Evolutionary conservation across 306 rosid genomes (phyloP).

Genomic region (Cyclanthera cordifolia): DNA sequence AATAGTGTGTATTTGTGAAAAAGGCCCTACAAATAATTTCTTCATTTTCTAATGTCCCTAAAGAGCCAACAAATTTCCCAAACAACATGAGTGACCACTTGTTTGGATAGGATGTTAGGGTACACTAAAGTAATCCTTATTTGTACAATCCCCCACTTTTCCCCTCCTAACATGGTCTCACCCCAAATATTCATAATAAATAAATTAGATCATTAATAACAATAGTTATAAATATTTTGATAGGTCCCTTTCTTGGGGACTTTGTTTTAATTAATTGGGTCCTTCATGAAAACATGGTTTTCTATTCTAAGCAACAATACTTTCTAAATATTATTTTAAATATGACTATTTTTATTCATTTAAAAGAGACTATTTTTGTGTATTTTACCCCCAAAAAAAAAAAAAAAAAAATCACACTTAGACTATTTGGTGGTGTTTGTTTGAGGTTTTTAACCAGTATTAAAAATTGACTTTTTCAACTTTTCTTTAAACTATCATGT

Average conservation of each 20-base stretch:
- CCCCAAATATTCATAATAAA: background rate
- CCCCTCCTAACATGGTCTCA: constrained; percentile 6
- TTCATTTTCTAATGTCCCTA: background rate
- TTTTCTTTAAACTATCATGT: too few relatives aligned
- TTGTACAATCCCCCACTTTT: constrained; percentile 11
- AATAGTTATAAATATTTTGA: too few relatives aligned
- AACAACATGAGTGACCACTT: constrained; percentile 6
- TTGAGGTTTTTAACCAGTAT: too few relatives aligned
- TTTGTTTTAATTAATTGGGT: background rate
- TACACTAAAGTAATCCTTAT: constrained; percentile 10
- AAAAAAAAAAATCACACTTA: too few relatives aligned
- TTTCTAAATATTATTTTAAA: background rate
- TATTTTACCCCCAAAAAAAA: too few relatives aligned
- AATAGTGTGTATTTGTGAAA: background rate
- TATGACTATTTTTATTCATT: background rate
- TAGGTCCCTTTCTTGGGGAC: background rate
- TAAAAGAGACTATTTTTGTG: too few relatives aligned
- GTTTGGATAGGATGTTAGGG: constrained; percentile 15
- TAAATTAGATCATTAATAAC: background rate
- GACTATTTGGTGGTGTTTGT: too few relatives aligned
- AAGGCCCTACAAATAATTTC: constrained; percentile 11
- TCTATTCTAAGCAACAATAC: background rate
- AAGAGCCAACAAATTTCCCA: background rate
- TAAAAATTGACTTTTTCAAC: too few relatives aligned
- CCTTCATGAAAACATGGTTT: background rate